Conservation (phyloP, 257 asterid genomes). For the Solanum chmielewskii region DNA sequence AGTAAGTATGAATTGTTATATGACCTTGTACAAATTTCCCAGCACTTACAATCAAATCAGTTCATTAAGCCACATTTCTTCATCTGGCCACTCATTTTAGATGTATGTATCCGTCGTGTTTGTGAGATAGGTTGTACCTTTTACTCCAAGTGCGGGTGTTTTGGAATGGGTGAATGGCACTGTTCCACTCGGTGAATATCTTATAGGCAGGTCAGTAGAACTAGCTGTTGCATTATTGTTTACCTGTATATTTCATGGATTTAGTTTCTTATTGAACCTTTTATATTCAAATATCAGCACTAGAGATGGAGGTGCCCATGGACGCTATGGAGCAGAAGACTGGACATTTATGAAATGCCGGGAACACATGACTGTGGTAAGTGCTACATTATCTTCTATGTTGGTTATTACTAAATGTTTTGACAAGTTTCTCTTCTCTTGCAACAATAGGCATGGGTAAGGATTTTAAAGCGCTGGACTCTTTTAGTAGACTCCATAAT, state of each 20-base stretch:
- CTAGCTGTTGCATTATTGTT: constrained; percentile 2
- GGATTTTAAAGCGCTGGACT: not conserved
- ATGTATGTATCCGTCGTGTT: not conserved
- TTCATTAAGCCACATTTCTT: not conserved
- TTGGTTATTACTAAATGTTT: not conserved
- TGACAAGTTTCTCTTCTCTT: not conserved
- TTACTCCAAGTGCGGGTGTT: constrained; percentile 99
- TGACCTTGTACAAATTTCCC: not conserved
- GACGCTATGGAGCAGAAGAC: constrained; percentile 86
- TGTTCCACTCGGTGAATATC: constrained; percentile 93
- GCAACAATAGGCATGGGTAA: not conserved
- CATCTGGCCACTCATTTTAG: not conserved
- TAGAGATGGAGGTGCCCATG: constrained; percentile 97
- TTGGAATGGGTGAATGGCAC: constrained; percentile 99
- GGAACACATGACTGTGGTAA: constrained; percentile 67
- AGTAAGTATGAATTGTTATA: not conserved
- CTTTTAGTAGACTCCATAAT: not conserved
- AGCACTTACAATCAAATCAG: not conserved
- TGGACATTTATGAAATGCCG: constrained; percentile 86
- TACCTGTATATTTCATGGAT: not conserved
- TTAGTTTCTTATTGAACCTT: constrained; percentile 8
- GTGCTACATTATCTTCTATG: constrained; percentile 14
- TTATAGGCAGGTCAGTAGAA: constrained; percentile 62
- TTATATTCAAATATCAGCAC: constrained; percentile 35
- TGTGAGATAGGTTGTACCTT: constrained; percentile 76